These are phyloP conservation scores for Rehmannia glutinosa DNA, from an alignment of 257 asterid species.

Conservation along the genomic window DNA sequence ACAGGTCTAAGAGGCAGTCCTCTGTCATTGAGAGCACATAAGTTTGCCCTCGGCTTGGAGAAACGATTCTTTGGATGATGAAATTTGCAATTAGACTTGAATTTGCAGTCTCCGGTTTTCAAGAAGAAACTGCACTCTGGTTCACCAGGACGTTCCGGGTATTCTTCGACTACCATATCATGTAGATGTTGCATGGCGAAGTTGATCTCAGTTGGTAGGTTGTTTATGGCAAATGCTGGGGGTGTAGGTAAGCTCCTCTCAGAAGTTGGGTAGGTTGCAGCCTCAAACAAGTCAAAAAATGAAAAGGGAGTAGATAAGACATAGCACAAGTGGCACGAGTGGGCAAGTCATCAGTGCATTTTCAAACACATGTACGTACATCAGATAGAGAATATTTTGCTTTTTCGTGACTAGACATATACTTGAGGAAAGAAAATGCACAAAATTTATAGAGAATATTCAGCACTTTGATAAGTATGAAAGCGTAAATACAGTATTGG, in stretches of 20 bases:
- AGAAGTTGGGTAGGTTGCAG: slow-evolving; percentile 50
- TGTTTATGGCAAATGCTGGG: slow-evolving; percentile 75
- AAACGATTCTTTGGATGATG: slow-evolving; percentile 69
- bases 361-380: neutral
- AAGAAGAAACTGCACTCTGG: slow-evolving; percentile 84
- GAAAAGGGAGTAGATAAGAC: slow-evolving; percentile 23
- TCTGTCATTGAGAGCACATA: slow-evolving; percentile 62
- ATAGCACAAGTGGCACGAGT: neutral
- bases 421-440: neutral
- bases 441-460: neutral
- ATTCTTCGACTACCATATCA: slow-evolving; percentile 47
- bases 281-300: slow-evolving; percentile 39
- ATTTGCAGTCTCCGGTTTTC: slow-evolving; percentile 92
- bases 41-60: slow-evolving; percentile 33
- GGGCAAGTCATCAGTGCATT: neutral
- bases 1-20: slow-evolving; percentile 98
- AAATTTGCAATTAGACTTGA: slow-evolving; percentile 73
- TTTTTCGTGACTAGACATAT: neutral
- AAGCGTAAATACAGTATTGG: neutral
- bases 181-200: slow-evolving; percentile 43
- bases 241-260: slow-evolving; percentile 89
- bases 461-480: neutral
- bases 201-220: slow-evolving; percentile 40
- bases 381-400: neutral
- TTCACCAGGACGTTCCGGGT: slow-evolving; percentile 90